phyloP scores from a whole-genome alignment of 2,329 filamentous ascomycete genomes.

The Exophiala sideris region DNA sequence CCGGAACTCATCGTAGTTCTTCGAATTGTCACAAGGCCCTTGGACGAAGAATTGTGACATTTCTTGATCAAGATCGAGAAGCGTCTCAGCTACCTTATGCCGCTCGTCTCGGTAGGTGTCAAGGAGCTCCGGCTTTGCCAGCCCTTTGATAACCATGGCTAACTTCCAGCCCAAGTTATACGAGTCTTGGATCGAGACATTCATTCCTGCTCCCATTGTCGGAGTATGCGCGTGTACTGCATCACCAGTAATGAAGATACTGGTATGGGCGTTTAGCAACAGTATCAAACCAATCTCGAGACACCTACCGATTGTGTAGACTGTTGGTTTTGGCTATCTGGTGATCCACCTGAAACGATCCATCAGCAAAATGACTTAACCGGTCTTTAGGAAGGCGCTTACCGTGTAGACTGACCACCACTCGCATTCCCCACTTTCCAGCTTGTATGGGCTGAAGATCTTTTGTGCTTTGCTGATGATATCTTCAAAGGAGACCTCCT shows the following conservation, averaged over 20 bases:
- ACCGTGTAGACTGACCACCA: slow-evolving; percentile 61
- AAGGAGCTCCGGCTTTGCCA: slow-evolving; percentile 42
- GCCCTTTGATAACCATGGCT: slow-evolving; percentile 45
- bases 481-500: slow-evolving; percentile 60
- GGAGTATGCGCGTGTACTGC: slow-evolving; percentile 66
- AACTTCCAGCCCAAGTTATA: slow-evolving; percentile 61
- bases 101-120: slow-evolving; percentile 53
- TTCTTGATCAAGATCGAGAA: slow-evolving; percentile 63
- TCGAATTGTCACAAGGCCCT: slow-evolving; percentile 56
- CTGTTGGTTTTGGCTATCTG: slow-evolving; percentile 55
- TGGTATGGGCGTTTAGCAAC: slow-evolving; percentile 37
- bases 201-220: slow-evolving; percentile 62
- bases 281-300: slow-evolving; percentile 46
- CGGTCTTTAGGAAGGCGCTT: not conserved
- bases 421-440: slow-evolving; percentile 61
- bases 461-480: slow-evolving; percentile 62
- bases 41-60: slow-evolving; percentile 56
- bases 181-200: slow-evolving; percentile 52
- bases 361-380: slow-evolving; percentile 31
- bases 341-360: slow-evolving; percentile 61
- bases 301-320: slow-evolving; percentile 42
- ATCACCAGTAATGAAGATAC: slow-evolving; percentile 63
- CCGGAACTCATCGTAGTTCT: slow-evolving; percentile 41
- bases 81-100: slow-evolving; percentile 58
- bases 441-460: slow-evolving; percentile 65